Base-by-base conservation (phyloP, 169 alveolate genomes). In the Plasmodium gonderi region DNA sequence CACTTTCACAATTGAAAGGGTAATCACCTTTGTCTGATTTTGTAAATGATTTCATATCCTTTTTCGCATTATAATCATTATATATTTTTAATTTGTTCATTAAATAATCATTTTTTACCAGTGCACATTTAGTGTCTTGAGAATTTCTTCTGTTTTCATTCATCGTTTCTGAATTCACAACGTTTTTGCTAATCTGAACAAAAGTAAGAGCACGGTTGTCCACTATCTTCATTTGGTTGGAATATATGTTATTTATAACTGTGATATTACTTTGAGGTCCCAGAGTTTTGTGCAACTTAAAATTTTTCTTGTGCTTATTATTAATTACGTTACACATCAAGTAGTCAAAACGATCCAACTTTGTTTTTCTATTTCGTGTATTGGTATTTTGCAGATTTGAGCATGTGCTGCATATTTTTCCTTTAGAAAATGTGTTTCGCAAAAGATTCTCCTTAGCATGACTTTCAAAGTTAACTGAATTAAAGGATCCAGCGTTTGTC, bases 401-500 rank as follows among this genome's bases (percentile, higher is more conserved):
- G 68, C 31, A 72, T 49, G 47, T 74, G 36, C 17, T 51, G 68
- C 29, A 20, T 8, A 85, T 54, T 51, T 85, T 78, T 33, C 49
- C 47, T 85, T 85, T 64, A 85, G 79, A 85, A 60, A 14, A 75
- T 20, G 33, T 51, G 31, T 85, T 74, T 51, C 68, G 65, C 79
- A 75, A 33, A 4, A 26, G 9, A 44, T 76, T 60, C 38, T 38
- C 33, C n/a, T 26, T 85, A 45, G 47, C 47, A 14, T 49, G 38
- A 75, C 65, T 44, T 75, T 85, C 87, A 75, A 51, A 75, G 14
- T 75, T 20, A 38, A 26, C 67, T 12, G 36, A 23, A 40, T 42
- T n/a, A 85, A 51, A 76, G 77, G 87, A 67, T 60, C 45, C 79
- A 38, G 47, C 65, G 79, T 20, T 17, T 54, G 12, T 74, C 7